phyloP scores from a whole-genome alignment of 177 flowering plant species.

The Vitis hybrid region DNA sequence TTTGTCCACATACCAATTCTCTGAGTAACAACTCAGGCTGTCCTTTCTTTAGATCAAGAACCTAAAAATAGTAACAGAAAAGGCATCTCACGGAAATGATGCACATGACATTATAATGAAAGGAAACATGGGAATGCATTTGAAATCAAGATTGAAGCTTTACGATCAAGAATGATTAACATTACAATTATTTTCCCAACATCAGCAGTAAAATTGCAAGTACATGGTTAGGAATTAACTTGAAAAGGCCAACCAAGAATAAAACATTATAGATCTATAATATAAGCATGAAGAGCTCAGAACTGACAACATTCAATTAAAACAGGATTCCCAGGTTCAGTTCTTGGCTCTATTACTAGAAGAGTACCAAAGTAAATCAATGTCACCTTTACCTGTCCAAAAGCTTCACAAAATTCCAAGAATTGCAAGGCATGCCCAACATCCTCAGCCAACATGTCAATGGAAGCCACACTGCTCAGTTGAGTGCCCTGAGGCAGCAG shows the following conservation, averaged over 20 bases:
- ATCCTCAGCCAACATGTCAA: conserved; percentile 43
- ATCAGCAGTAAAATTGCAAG: not conserved
- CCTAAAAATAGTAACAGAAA: conserved; percentile 22
- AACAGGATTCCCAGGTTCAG: not conserved
- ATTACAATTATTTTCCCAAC: not conserved
- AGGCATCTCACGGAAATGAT: too few relatives aligned
- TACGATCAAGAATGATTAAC: not conserved
- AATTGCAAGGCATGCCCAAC: conserved; percentile 65
- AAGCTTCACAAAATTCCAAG: conserved; percentile 60
- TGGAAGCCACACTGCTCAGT: conserved; percentile 34
- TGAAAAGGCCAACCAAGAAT: not conserved
- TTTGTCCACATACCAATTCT: conserved; percentile 5
- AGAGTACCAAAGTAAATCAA: not conserved
- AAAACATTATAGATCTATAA: not conserved
- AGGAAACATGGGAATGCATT: not conserved
- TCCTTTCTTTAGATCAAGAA: conserved; percentile 35
- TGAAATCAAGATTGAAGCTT: not conserved
- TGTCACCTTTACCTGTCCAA: conserved; percentile 42
- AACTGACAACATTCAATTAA: not conserved
- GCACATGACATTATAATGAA: too few relatives aligned
- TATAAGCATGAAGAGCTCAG: not conserved
- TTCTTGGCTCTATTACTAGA: not conserved
- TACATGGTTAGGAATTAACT: not conserved
- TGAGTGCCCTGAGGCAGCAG: conserved; percentile 44
- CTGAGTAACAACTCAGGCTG: conserved; percentile 10